Conservation (phyloP, 2,329 filamentous ascomycete genomes). For the Ophiostoma sp. region DNA sequence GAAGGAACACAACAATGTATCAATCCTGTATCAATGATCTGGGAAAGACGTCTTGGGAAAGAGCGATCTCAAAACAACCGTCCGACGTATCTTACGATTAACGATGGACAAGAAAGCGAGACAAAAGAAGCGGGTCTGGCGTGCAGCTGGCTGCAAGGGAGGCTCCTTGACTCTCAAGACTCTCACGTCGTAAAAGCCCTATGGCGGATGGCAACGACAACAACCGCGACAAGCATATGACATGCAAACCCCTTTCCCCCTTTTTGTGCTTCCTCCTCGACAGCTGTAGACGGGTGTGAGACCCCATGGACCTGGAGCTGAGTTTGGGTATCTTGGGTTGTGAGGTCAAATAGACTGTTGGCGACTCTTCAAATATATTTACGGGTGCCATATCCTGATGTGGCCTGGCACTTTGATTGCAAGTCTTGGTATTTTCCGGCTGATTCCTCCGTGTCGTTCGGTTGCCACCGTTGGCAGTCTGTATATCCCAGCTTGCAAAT, state of each 20-base stretch:
- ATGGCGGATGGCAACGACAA: background rate
- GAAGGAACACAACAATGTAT: background rate
- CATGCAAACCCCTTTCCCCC: slow-evolving; percentile 9
- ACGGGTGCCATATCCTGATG: background rate
- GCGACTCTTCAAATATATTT: background rate
- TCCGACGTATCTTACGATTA: background rate
- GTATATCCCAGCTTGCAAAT: background rate
- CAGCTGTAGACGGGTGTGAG: background rate
- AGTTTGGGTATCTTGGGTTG: background rate
- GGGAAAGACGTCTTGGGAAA: background rate
- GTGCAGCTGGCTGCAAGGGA: slow-evolving; percentile 16
- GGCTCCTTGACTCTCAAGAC: background rate
- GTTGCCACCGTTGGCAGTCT: background rate
- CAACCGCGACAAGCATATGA: background rate
- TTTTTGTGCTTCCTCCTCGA: background rate
- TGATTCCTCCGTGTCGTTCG: background rate
- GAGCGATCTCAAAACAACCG: slow-evolving; percentile 1
- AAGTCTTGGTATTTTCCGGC: background rate
- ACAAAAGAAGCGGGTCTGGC: slow-evolving; percentile 12
- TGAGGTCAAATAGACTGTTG: background rate
- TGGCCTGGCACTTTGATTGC: background rate
- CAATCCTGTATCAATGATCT: background rate
- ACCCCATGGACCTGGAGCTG: too few species aligned
- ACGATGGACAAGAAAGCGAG: background rate
- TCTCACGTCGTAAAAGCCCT: background rate